Evolutionary conservation across 257 asterid genomes (phyloP).

Genomic region (Nyctanthes arbortristis): DNA sequence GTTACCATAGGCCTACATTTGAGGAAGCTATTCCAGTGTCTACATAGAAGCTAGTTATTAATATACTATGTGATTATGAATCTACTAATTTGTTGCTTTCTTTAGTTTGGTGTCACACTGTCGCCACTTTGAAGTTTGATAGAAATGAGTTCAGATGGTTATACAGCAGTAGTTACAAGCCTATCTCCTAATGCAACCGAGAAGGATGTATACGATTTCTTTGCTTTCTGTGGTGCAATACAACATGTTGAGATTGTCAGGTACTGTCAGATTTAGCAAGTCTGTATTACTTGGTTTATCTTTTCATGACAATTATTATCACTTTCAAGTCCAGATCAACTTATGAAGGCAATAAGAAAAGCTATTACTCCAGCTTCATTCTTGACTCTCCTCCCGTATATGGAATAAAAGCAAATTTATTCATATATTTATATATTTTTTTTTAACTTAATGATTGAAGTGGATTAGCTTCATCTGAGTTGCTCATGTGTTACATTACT

Average conservation of each 20-base stretch:
- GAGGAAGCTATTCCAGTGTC: not conserved
- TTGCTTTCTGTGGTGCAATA: slow-evolving; percentile 85
- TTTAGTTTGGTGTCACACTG: slow-evolving; percentile 16
- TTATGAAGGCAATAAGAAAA: not conserved
- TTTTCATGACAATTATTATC: not conserved
- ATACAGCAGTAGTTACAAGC: slow-evolving; percentile 75
- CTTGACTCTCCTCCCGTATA: not conserved
- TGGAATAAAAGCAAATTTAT: not conserved
- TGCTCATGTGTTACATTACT: not conserved
- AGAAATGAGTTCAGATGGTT: slow-evolving; percentile 73
- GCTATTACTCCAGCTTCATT: not conserved
- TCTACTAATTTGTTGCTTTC: slow-evolving; percentile 6
- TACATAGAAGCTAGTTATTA: not conserved
- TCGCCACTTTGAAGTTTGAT: not conserved
- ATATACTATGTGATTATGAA: slow-evolving; percentile 11
- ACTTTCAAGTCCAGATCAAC: slow-evolving; percentile 4
- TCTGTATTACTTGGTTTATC: not conserved
- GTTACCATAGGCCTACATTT: not conserved
- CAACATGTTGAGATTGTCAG: slow-evolving; percentile 90
- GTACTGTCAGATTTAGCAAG: slow-evolving; percentile 31
- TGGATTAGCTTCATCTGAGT: not conserved
- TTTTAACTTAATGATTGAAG: not conserved
- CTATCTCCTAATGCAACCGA: slow-evolving; percentile 76
- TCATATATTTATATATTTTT: no score
- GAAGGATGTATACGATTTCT: slow-evolving; percentile 82